Evolutionary conservation across 805 yeast genomes (phyloP).

Genomic region (Suhomyces xylopsoci): DNA sequence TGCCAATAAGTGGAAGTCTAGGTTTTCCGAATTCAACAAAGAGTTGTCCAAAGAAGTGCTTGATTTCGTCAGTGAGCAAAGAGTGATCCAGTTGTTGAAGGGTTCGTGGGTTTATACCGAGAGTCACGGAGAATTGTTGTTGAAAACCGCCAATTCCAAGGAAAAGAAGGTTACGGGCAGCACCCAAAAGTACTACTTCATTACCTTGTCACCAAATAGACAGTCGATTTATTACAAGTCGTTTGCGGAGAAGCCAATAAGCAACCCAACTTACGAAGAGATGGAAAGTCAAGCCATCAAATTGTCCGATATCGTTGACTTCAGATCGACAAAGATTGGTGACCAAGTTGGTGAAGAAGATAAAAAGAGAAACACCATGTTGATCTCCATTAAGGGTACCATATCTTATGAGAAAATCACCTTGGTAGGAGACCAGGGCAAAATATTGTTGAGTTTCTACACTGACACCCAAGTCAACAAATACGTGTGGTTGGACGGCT

Average conservation of each 20-base stretch:
- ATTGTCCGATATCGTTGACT: slow-evolving; percentile 47
- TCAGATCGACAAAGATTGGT: slow-evolving; percentile 50
- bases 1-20: slow-evolving; percentile 41
- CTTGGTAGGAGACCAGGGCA: slow-evolving; percentile 41
- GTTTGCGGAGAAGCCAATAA: slow-evolving; percentile 44
- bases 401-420: slow-evolving; percentile 56
- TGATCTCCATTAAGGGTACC: slow-evolving; percentile 57
- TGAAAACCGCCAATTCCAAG: slow-evolving; percentile 16
- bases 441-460: slow-evolving; percentile 54
- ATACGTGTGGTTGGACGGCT: slow-evolving; percentile 76
- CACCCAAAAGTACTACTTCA: slow-evolving; percentile 44
- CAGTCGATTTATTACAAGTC: slow-evolving; percentile 59
- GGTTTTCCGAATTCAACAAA: slow-evolving; percentile 47
- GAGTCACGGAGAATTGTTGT: slow-evolving; percentile 40
- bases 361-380: slow-evolving; percentile 38
- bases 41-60: slow-evolving; percentile 54
- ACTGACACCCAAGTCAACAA: slow-evolving; percentile 68
- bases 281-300: slow-evolving; percentile 53
- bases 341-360: slow-evolving; percentile 41
- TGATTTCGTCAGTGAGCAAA: slow-evolving; percentile 72
- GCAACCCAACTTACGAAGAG: slow-evolving; percentile 55
- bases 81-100: slow-evolving; percentile 64
- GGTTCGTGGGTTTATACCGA: slow-evolving; percentile 82
- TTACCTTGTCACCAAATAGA: slow-evolving; percentile 66
- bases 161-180: slow-evolving; percentile 15